Evolutionary conservation across 257 asterid genomes (phyloP).

Genomic region (Solanum ossicruentum): DNA sequence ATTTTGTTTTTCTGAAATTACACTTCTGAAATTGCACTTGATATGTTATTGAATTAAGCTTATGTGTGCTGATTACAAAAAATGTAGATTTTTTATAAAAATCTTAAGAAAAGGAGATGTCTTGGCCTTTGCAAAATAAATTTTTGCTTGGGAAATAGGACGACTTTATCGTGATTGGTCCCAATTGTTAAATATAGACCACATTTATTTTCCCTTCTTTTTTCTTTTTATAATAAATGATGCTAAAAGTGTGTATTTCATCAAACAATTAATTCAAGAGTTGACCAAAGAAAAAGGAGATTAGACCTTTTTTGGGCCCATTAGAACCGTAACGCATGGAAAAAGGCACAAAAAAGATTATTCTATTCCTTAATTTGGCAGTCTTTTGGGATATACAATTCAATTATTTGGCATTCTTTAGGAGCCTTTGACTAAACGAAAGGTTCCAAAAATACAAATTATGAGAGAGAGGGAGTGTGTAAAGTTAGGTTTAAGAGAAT

Average conservation of each 20-base stretch:
- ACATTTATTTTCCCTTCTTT: background rate
- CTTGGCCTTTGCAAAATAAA: background rate
- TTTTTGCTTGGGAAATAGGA: background rate
- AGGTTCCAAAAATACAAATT: background rate
- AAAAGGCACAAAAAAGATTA: background rate
- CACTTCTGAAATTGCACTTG: too few relatives aligned
- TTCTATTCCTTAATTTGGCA: background rate
- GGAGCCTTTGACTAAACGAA: background rate
- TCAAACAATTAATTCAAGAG: constrained; percentile 18
- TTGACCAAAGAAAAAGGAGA: constrained; percentile 25
- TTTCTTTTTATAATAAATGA: background rate
- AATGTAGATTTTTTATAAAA: background rate
- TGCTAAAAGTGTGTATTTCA: background rate
- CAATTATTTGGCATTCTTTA: background rate
- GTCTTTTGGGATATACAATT: background rate
- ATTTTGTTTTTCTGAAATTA: too few relatives aligned
- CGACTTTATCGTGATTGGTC: background rate
- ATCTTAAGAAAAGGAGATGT: background rate
- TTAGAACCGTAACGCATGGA: background rate
- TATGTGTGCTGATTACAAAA: background rate
- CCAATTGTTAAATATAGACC: background rate
- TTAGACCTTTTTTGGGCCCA: background rate
- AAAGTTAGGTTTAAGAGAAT: too few relatives aligned
- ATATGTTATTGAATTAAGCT: too few relatives aligned
- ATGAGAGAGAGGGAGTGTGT: background rate